Evolutionary conservation across 306 rosid genomes (phyloP), one percentile per base, ranked within the genome.

Genomic region (Canavalia gladiata): DNA sequence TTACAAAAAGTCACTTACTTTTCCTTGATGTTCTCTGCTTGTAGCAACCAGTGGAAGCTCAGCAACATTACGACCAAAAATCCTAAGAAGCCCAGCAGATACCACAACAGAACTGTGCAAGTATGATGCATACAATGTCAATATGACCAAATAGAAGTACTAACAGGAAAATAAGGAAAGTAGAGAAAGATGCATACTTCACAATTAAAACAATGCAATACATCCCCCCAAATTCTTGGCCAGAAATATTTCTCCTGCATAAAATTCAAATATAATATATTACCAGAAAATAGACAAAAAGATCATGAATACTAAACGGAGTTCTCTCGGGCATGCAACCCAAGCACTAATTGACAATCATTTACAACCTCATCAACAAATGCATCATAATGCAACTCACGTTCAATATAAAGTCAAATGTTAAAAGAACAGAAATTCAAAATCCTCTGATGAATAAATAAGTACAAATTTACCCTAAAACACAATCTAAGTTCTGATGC

Each of bases 11-110:
- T 47, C 72, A 52, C 97, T 72, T 83, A 96, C 99, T 82, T 92
- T 93, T 79, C 98, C 97, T 87, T 96, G 99, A 87, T 96, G 84
- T 82, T 87, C 98, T 90, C 98, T 92, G 77, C 91, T 90, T 65
- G 99, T 96, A 43, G 99, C 99, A 39, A 96, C 97, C 31, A 96
- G 82, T n/a, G 99, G 99, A 86, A 96, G 99, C 89, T 96, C 99
- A 2, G 99, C 98, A 57, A 96, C 95, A 71, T 90, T 89, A 42
- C 87, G 74, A 64, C 99, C 99, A 86, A 96, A 96, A 60, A 96
- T 88, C 91, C 98, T 86, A 28, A 96, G 97, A 43, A 96, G 97
- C 73, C 98, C 99, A 75, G 99, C 99, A 18, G 97, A 93, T 46
- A 93, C 98, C 41, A 96, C 99, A 81, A 90, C 71, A 60, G 99